Evolutionary conservation across 495 filamentous ascomycete genomes (phyloP), one percentile per base, ranked within the genome.

Genomic region (Penicillium cataractarum): DNA sequence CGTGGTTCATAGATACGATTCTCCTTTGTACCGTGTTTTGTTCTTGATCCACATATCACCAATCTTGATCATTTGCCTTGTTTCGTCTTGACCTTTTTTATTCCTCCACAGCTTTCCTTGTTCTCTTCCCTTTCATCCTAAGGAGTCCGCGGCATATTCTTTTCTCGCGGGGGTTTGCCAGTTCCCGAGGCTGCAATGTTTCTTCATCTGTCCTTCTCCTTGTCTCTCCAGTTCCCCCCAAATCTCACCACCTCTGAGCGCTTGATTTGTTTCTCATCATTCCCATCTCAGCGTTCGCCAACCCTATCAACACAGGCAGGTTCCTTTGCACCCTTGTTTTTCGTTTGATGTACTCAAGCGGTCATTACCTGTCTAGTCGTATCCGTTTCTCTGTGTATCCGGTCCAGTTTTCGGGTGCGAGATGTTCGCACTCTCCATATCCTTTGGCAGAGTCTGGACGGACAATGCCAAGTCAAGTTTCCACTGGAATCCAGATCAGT

Each of bases 111-210:
- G 4, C 3, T 60, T 64, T 54, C 40, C 46, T 64, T 54, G 65
- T 50, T 42, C 50, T 65, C 53, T 57, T 61, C 61, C 21, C 64
- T 33, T 52, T 59, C 69, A 68, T 65, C 68, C 60, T 60, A 72
- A 68, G 70, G 70, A 72, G 70, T 72, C 64, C 49, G 62, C 60
- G 67, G 67, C 70, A 72, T 72, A n/a, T n/a, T n/a, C 60, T 69
- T 63, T 56, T 55, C 62, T 60, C 70, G 56, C 58, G 55, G 59
- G 62, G 57, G 26, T 62, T 62, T 58, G 15, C 50, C 39, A 46
- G 52, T 37, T 58, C 52, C 61, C 49, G 61, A 71, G 64, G 55
- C 61, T 62, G 24, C 63, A 57, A 39, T 63, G 35, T 29, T 49
- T 57, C 49, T 55, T 63, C 40, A 26, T 50, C 44, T 42, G 33